These are phyloP conservation scores for Populus simonii DNA, from an alignment of 345 rosid genomes.

Conservation along the genomic window DNA sequence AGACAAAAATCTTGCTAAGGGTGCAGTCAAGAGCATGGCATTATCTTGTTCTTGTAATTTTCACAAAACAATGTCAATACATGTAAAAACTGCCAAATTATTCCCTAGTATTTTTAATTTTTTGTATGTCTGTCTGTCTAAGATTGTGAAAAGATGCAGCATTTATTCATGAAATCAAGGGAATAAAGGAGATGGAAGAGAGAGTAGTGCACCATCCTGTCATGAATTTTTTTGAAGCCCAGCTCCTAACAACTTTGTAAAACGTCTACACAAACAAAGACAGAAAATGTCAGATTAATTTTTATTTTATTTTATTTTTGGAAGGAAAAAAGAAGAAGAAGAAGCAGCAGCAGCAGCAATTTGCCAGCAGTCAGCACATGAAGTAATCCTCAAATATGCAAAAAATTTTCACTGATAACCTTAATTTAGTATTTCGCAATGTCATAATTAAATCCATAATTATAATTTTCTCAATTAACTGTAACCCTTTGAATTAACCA, in stretches of 20 bases:
- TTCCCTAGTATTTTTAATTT: neutral
- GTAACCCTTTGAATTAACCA: neutral
- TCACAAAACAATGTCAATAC: neutral
- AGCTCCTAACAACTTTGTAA: slow-evolving; percentile 86
- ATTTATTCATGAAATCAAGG: neutral
- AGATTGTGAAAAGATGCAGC: neutral
- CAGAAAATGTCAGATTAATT: slow-evolving; percentile 12
- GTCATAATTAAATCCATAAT: neutral
- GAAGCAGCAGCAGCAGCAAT: neutral
- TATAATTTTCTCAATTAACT: neutral
- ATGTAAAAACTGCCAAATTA: neutral
- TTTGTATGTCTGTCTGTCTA: neutral
- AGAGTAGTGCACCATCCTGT: slow-evolving; percentile 73
- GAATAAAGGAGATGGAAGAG: slow-evolving; percentile 13
- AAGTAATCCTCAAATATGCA: neutral
- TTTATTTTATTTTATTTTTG: too few species aligned
- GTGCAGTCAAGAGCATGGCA: neutral
- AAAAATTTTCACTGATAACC: neutral
- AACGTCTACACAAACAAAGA: slow-evolving; percentile 53
- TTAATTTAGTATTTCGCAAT: neutral
- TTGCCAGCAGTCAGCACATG: neutral
- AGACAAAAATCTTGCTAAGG: neutral
- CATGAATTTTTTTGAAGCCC: slow-evolving; percentile 99
- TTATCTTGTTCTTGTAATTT: neutral
- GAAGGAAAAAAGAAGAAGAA: neutral